Percentiles rank a stretch among this genome's conserved stretches.
These are phyloP conservation scores for Babesia bovis DNA, from an alignment of 169 alveolate genomes.

Conservation along the genomic window DNA sequence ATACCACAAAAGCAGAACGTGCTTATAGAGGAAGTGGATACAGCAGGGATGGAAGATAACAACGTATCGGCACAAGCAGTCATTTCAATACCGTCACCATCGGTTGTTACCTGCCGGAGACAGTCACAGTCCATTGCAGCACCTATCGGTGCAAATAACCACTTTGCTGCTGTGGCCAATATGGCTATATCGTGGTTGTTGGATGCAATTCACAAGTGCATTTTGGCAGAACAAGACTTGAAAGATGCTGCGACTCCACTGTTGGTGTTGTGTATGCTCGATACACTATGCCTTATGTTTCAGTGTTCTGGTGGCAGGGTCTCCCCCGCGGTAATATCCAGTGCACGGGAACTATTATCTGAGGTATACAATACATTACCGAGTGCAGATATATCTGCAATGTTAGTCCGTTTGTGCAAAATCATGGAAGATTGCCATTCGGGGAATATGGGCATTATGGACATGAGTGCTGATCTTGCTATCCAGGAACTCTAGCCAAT, in stretches of 20 bases:
- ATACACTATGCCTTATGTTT: neutral
- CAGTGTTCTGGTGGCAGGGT: constrained; percentile 19
- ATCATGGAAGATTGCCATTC: neutral
- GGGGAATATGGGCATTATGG: too few species aligned
- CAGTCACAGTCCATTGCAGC: neutral
- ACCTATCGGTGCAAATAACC: neutral
- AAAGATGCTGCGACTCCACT: neutral
- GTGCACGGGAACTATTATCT: neutral
- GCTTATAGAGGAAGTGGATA: neutral
- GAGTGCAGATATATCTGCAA: neutral
- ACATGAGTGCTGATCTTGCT: too few species aligned
- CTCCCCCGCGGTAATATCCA: neutral
- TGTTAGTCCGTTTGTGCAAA: neutral
- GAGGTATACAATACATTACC: neutral
- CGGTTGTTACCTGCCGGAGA: neutral
- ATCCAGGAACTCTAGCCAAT: too few species aligned
- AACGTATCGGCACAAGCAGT: neutral
- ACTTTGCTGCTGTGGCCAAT: constrained; percentile 22
- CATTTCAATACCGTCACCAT: neutral
- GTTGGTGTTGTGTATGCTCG: constrained; percentile 11
- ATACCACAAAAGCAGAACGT: neutral
- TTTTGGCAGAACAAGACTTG: neutral
- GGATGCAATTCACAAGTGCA: neutral
- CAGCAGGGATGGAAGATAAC: too few species aligned
- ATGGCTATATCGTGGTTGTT: neutral